Conservation (phyloP, 495 filamentous ascomycete species). For the Daldinia concentrica region DNA sequence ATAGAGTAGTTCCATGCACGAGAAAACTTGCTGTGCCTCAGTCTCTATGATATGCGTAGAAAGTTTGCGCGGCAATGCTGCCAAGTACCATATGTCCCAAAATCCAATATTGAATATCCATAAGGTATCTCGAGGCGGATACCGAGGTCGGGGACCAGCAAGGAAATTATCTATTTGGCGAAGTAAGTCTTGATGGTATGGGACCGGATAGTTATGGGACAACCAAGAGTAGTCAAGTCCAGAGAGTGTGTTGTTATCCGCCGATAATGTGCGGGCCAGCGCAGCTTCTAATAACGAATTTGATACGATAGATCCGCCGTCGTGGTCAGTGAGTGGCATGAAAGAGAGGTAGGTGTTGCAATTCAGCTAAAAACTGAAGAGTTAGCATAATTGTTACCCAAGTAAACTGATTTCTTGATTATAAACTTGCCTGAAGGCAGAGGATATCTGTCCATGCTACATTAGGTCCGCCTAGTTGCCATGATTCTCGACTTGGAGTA, state of each 20-base stretch:
- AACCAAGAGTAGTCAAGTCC: constrained; percentile 52
- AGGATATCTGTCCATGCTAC: constrained; percentile 43
- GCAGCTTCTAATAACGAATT: constrained; percentile 47
- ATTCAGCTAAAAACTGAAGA: constrained; percentile 40
- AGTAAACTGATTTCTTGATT: neutral
- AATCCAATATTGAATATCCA: constrained; percentile 59
- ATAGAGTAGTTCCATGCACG: constrained; percentile 55
- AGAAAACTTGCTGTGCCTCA: constrained; percentile 47
- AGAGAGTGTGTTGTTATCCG: constrained; percentile 33
- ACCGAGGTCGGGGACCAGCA: constrained; percentile 31
- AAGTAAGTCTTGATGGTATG: constrained; percentile 50
- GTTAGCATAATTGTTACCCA: constrained; percentile 15
- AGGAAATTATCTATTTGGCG: constrained; percentile 55
- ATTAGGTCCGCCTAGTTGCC: constrained; percentile 17
- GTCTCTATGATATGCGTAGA: constrained; percentile 44
- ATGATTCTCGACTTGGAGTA: constrained; percentile 30
- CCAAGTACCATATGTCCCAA: constrained; percentile 60
- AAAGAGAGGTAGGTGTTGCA: constrained; percentile 49
- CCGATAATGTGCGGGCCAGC: constrained; percentile 29
- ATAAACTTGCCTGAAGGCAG: constrained; percentile 39
- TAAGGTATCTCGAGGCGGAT: constrained; percentile 50
- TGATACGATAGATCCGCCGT: constrained; percentile 43
- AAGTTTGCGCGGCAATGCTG: constrained; percentile 50
- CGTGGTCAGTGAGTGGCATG: constrained; percentile 38
- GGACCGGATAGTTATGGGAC: constrained; percentile 44